Evolutionary conservation across 352 stramenopile genomes (phyloP).

Genomic region (Pythium aphanidermatum): DNA sequence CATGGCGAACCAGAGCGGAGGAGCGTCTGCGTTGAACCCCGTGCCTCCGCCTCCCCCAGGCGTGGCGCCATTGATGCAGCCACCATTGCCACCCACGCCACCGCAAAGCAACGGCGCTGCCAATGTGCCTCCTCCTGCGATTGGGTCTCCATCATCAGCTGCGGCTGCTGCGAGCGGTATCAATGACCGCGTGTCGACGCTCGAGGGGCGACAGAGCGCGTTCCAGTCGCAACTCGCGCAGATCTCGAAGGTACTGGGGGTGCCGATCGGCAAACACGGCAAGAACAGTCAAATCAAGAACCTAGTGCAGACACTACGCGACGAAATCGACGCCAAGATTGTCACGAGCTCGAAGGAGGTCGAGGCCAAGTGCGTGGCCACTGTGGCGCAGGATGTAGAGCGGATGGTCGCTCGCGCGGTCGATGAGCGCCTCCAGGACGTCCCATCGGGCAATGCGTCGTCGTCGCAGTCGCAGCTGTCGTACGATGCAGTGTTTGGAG

Average conservation of each 20-base stretch:
- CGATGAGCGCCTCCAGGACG: conserved; percentile 11
- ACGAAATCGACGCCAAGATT: conserved; percentile 66
- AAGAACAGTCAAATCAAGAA: conserved; percentile 70
- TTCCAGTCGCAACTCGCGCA: conserved; percentile 80
- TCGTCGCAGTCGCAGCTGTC: conserved; percentile 21
- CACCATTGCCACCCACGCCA: conserved; percentile 11
- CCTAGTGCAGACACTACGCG: conserved; percentile 61
- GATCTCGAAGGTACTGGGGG: conserved; percentile 63
- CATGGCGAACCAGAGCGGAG: background rate
- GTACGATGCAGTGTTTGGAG: conserved; percentile 43
- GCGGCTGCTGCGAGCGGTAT: conserved; percentile 28
- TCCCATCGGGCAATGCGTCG: background rate
- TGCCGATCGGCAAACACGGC: conserved; percentile 54
- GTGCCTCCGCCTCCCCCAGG: conserved; percentile 4
- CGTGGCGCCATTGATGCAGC: conserved; percentile 10
- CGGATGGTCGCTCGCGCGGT: conserved; percentile 7
- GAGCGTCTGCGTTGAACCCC: conserved; percentile 1
- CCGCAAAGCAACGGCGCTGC: background rate
- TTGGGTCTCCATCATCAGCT: conserved; percentile 1
- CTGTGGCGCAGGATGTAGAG: conserved; percentile 22
- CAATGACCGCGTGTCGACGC: conserved; percentile 66
- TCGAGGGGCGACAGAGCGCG: conserved; percentile 67
- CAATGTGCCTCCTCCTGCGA: background rate
- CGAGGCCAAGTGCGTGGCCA: conserved; percentile 22
- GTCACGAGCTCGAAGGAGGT: conserved; percentile 29